Evolutionary conservation across 2,329 filamentous ascomycete genomes (phyloP), one percentile per base, ranked within the genome.

Genomic region (Claviceps sp.): DNA sequence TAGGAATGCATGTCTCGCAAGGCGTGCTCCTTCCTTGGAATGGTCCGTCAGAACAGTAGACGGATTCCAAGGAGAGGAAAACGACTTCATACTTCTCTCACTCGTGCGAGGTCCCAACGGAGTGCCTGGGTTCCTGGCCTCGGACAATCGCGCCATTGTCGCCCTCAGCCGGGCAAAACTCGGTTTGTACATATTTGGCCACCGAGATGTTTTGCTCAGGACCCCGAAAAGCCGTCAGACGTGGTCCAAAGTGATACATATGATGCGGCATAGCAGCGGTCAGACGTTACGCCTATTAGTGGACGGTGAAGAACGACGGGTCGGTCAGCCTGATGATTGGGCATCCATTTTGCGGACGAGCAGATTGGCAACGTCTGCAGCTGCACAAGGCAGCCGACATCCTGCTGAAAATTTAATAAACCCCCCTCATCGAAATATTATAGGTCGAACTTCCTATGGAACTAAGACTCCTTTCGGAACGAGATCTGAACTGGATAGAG

Each of bases 51-150:
- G 80, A 37, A 95, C 89, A 0, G 86, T 96, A 0, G 90, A 95
- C 61, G 87, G 85, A 0, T 95, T 91, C 61, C 89, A 95, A 64
- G 89, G 89, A 13, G 88, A 95, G 60, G 88, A 95, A 63, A 95
- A 95, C 55, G 85, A 90, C 24, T 73, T 95, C 8, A 74, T 96
- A 9, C 63, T 95, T 2, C 70, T 95, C 0, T 95, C 89, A 0
- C 70, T 95, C 0, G 88, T 93, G 3, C 78, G 90, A 44, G 89
- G 84, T 56, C 85, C 84, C 16, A 53, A 54, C 2, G 58, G 60
- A 41, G 60, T 59, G 1, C 82, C 89, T 34, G 90, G 90, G 0
- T 96, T 95, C 58, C 71, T 95, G 1, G 72, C 76, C 1, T 80
- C 85, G 52, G 65, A 69, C 55, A 80, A 81, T 55, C 73, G 79